Conservation (phyloP, 2,329 filamentous ascomycete species). For the Onygenales sp. region DNA sequence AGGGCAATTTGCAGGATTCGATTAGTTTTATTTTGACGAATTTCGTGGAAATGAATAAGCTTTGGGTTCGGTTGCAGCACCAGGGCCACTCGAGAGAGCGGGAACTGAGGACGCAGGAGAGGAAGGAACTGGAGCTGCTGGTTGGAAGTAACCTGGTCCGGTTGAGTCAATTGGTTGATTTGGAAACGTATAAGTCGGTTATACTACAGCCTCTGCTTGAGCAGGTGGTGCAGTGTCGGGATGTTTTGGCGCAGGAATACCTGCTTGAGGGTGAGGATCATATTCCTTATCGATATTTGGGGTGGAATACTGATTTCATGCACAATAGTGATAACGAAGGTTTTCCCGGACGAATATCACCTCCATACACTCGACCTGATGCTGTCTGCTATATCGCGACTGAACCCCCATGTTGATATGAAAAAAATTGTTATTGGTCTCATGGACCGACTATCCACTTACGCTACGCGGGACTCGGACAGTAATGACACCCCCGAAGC, state of each 20-base stretch:
- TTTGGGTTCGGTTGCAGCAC: slow-evolving; percentile 95
- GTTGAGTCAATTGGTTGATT: slow-evolving; percentile 86
- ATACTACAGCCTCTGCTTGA: slow-evolving; percentile 85
- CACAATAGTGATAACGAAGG: slow-evolving; percentile 76
- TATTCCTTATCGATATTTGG: slow-evolving; percentile 1
- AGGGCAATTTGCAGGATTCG: slow-evolving; percentile 92
- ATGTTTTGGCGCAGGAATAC: slow-evolving; percentile 95
- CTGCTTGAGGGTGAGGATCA: slow-evolving; percentile 60
- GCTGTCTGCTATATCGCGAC: slow-evolving; percentile 78
- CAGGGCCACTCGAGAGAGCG: slow-evolving; percentile 93
- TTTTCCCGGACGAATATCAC: slow-evolving; percentile 97
- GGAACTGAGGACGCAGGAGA: slow-evolving; percentile 85
- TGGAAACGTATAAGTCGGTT: slow-evolving; percentile 84
- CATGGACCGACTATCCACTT: slow-evolving; percentile 92
- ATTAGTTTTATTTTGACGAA: slow-evolving; percentile 98
- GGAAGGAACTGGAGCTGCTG: slow-evolving; percentile 87
- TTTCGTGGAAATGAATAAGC: slow-evolving; percentile 99
- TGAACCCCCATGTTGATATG: slow-evolving; percentile 95
- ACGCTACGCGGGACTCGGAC: slow-evolving; percentile 80
- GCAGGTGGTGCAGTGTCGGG: slow-evolving; percentile 94
- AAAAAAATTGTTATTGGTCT: slow-evolving; percentile 96
- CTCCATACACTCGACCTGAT: slow-evolving; percentile 94
- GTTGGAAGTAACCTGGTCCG: slow-evolving; percentile 95
- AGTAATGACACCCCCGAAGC: slow-evolving; percentile 61
- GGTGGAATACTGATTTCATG: slow-evolving; percentile 16